Evolutionary conservation across 2,329 filamentous ascomycete species (phyloP), one percentile per base, ranked within the genome.

Genomic region (Ilyonectria robusta): DNA sequence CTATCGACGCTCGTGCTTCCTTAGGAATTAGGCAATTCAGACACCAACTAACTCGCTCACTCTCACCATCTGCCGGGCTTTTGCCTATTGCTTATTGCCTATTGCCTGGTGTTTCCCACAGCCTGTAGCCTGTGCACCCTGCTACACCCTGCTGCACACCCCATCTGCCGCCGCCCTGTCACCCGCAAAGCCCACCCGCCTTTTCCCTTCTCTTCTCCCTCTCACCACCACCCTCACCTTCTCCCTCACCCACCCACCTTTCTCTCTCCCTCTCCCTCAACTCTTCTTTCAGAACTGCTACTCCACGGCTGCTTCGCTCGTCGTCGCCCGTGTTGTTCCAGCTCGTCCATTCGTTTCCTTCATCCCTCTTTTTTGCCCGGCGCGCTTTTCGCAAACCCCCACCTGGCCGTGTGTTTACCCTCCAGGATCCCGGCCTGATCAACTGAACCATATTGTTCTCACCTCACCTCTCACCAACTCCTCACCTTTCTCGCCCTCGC

Each of bases 331-430:
- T 72, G 72, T 66, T 53, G 58, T 67, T 68, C 68, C 73, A 65
- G 71, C 74, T 77, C 67, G 75, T 77, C 75, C 75, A 71, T 77
- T 77, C 75, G 61, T 77, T 77, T 74, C 61, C 56, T 51, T 37
- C n/a, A 42, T n/a, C 40, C n/a, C 37, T 50, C 56, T 56, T 61
- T 46, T 61, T 53, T 62, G 65, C 66, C 64, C 59, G 70, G 70
- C 65, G 74, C 65, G 70, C 70, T 72, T 69, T 51, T 58, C 61
- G 64, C 59, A 31, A 56, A 57, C 50, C 59, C 57, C 23, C 42
- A 37, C 40, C 40, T 46, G 46, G 46, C 46, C 57, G 40, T 58
- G 60, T 40, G 60, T 55, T 48, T 48, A 55, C 42, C 19, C 58
- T 47, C 46, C 33, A 44, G 21, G 58, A 66, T 66, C 58, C 63